Evolutionary conservation across 1,284 basidiomycete genomes (phyloP).

Genomic region (Ganoderma multipileum): DNA sequence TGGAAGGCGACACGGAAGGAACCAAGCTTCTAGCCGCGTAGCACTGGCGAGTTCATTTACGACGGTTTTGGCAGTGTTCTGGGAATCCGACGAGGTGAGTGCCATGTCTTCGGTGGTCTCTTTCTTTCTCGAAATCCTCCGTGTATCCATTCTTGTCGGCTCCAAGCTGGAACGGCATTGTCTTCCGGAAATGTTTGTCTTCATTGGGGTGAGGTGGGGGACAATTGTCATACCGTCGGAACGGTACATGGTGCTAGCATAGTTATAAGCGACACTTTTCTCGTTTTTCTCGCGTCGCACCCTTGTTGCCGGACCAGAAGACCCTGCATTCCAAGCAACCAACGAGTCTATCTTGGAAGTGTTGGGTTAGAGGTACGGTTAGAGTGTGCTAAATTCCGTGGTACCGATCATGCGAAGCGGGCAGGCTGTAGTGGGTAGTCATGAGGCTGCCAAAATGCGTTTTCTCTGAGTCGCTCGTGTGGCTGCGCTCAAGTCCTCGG

Average conservation of each 20-base stretch:
- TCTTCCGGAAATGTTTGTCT: background rate
- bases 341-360: background rate
- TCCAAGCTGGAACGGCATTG: background rate
- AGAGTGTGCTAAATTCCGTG: background rate
- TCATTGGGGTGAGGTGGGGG: background rate
- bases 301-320: background rate
- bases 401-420: background rate
- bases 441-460: slow-evolving; percentile 3
- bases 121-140: background rate
- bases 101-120: background rate
- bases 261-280: background rate
- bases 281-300: background rate
- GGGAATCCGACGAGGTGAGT: slow-evolving; percentile 3
- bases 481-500: slow-evolving; percentile 2
- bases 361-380: background rate
- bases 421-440: background rate
- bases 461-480: background rate
- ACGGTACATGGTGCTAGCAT: slow-evolving; percentile 1
- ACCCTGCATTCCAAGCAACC: background rate
- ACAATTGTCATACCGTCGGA: background rate
- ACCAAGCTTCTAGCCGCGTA: slow-evolving; percentile 8
- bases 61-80: background rate
- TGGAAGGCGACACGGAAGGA: slow-evolving; percentile 5
- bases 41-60: slow-evolving; percentile 2
- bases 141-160: background rate